A percentile compares a stretch with the other conserved stretches of the same genome.
These are phyloP conservation scores for Pisolithus microcarpus DNA, from an alignment of 768 basidiomycete species.

Conservation along the genomic window DNA sequence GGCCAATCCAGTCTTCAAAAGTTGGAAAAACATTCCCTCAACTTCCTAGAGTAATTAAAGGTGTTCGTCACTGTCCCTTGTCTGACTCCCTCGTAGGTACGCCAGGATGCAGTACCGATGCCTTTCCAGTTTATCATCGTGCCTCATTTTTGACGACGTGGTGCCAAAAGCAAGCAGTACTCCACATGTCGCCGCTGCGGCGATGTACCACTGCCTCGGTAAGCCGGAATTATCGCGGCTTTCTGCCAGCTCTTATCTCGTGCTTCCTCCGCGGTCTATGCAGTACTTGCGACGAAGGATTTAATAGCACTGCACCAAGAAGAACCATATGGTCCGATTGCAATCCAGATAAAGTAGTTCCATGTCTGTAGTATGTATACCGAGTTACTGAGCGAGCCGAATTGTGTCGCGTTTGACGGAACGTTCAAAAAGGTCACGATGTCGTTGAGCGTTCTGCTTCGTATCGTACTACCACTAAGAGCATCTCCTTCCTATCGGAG, in stretches of 20 bases:
- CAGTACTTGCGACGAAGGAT: conserved; percentile 74
- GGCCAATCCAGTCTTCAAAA: conserved; percentile 41
- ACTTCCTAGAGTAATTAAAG: conserved; percentile 65
- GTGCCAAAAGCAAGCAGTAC: conserved; percentile 63
- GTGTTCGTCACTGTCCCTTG: not conserved
- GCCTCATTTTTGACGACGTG: conserved; percentile 57
- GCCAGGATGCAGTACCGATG: conserved; percentile 68
- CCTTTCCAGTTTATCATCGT: conserved; percentile 38
- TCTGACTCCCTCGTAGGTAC: conserved; percentile 43
- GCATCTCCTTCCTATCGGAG: not conserved
- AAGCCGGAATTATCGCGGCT: conserved; percentile 9
- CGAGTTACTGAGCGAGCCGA: too few species aligned
- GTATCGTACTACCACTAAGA: too few species aligned
- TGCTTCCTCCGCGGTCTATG: not conserved
- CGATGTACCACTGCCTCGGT: conserved; percentile 85
- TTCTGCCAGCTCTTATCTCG: not conserved
- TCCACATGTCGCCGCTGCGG: conserved; percentile 71
- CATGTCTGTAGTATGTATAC: too few species aligned
- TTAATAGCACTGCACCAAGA: conserved; percentile 55
- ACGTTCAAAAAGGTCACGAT: too few species aligned
- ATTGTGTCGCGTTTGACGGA: too few species aligned
- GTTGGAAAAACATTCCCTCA: conserved; percentile 69
- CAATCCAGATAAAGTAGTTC: conserved; percentile 31
- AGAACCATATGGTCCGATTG: conserved; percentile 51
- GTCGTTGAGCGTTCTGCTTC: too few species aligned